phyloP scores from a whole-genome alignment of 179 eudicot genomes.

The Pouteria campechiana region DNA sequence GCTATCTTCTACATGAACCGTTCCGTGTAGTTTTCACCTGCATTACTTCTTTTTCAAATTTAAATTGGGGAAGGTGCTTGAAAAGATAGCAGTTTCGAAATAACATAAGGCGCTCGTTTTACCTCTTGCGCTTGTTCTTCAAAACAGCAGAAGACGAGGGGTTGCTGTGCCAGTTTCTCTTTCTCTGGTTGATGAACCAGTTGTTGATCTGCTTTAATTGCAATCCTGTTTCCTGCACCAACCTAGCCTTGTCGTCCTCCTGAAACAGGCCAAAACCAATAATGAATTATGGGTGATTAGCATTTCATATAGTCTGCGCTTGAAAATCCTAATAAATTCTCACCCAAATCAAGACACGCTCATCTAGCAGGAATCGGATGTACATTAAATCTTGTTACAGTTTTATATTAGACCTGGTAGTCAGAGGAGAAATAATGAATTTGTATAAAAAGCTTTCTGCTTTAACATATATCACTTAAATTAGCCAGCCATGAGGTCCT shows the following conservation, averaged over 20 bases:
- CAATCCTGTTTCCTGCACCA: conserved; percentile 81
- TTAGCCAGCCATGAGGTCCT: too few relatives aligned
- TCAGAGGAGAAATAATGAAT: too few relatives aligned
- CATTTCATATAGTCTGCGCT: too few relatives aligned
- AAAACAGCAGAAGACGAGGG: conserved; percentile 56
- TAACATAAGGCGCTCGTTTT: background rate
- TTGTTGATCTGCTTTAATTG: conserved; percentile 81
- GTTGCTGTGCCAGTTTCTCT: conserved; percentile 82
- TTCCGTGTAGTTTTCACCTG: conserved; percentile 16
- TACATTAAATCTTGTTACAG: too few relatives aligned
- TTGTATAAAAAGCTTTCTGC: too few relatives aligned
- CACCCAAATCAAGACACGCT: too few relatives aligned
- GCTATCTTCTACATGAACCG: conserved; percentile 6
- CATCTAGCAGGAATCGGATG: too few relatives aligned
- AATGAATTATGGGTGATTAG: too few relatives aligned
- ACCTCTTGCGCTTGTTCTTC: conserved; percentile 79
- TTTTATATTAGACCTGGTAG: too few relatives aligned
- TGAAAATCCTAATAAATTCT: too few relatives aligned
- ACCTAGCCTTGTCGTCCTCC: conserved; percentile 82
- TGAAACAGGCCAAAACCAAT: too few relatives aligned
- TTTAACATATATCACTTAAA: too few relatives aligned
- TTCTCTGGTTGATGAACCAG: conserved; percentile 86
- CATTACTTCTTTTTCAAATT: conserved; percentile 18
- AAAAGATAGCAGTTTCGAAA: background rate
- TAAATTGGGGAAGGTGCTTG: conserved; percentile 1